Conservation (phyloP, 768 basidiomycete species). For the Dendrothele bispora region DNA sequence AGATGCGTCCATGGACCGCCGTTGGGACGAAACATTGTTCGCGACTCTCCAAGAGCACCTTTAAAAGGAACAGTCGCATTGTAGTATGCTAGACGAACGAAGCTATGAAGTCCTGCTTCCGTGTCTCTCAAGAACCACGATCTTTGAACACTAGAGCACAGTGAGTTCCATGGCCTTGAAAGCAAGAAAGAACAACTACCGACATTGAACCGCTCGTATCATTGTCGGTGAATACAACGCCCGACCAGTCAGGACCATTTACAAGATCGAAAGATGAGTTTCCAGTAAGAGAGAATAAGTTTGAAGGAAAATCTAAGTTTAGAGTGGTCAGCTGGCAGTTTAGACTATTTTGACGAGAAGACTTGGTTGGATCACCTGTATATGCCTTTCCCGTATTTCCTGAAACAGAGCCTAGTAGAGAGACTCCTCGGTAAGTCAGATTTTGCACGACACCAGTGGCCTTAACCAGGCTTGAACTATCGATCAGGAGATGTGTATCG, state of each 20-base stretch:
- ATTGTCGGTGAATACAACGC: conserved; percentile 25
- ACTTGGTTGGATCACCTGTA: neutral
- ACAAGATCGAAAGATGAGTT: conserved; percentile 8
- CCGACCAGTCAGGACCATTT: conserved; percentile 19
- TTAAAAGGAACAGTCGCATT: conserved; percentile 16
- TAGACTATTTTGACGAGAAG: neutral
- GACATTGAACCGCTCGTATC: conserved; percentile 11
- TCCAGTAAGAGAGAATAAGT: conserved; percentile 13
- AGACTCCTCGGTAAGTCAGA: conserved; percentile 13
- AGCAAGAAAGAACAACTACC: neutral
- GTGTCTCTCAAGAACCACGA: conserved; percentile 26
- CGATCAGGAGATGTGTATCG: too few species aligned
- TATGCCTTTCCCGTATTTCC: conserved; percentile 23
- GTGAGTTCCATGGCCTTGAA: neutral
- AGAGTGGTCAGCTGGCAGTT: neutral
- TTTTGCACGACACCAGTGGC: conserved; percentile 20
- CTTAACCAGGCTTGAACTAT: conserved; percentile 10
- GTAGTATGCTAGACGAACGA: conserved; percentile 22
- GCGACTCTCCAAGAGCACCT: conserved; percentile 22
- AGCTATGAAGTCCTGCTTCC: conserved; percentile 25
- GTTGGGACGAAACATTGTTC: conserved; percentile 30
- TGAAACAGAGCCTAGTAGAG: conserved; percentile 17
- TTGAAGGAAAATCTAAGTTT: conserved; percentile 19
- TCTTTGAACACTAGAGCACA: conserved; percentile 18
- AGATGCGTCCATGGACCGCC: conserved; percentile 22